Percentiles rank a stretch among this genome's conserved stretches.
Evolutionary conservation across 768 basidiomycete species (phyloP).

Genomic region (Pleurotus pulmonarius): DNA sequence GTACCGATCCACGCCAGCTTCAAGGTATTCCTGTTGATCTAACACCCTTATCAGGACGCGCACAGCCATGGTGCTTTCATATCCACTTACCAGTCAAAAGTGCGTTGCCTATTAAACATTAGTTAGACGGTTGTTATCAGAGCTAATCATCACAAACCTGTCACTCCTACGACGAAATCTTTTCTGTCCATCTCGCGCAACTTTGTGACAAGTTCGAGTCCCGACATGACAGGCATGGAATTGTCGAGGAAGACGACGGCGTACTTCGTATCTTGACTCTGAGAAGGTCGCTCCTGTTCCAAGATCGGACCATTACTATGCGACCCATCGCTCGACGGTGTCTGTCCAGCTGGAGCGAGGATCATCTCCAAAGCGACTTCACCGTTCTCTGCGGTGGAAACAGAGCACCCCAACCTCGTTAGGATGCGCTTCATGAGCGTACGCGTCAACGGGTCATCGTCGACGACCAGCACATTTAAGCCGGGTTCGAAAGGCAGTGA

Average conservation of each 20-base stretch:
- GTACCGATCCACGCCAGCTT: slow-evolving; percentile 73
- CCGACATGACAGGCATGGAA: slow-evolving; percentile 83
- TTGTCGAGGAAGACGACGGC: slow-evolving; percentile 59
- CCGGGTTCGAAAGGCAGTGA: slow-evolving; percentile 42
- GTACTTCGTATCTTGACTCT: slow-evolving; percentile 32
- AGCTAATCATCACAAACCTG: slow-evolving; percentile 38
- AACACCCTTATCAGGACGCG: slow-evolving; percentile 13
- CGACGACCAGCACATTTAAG: slow-evolving; percentile 73
- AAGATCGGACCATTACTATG: slow-evolving; percentile 31
- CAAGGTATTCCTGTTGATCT: slow-evolving; percentile 75
- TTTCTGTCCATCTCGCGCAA: slow-evolving; percentile 60
- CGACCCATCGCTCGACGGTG: slow-evolving; percentile 37
- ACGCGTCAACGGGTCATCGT: slow-evolving; percentile 79
- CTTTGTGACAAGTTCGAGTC: slow-evolving; percentile 61
- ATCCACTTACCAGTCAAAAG: slow-evolving; percentile 38
- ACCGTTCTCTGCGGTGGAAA: slow-evolving; percentile 84
- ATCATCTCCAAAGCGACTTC: slow-evolving; percentile 73
- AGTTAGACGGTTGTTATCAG: neutral
- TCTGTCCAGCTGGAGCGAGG: slow-evolving; percentile 35
- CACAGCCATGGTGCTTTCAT: slow-evolving; percentile 5
- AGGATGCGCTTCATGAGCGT: slow-evolving; percentile 78
- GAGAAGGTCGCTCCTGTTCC: slow-evolving; percentile 25
- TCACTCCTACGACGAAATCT: slow-evolving; percentile 83
- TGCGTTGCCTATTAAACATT: slow-evolving; percentile 43
- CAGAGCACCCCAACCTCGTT: slow-evolving; percentile 71